Evolutionary conservation across 2,329 filamentous ascomycete genomes (phyloP), one percentile per base, ranked within the genome.

Genomic region (Fusarium fracticaudum): DNA sequence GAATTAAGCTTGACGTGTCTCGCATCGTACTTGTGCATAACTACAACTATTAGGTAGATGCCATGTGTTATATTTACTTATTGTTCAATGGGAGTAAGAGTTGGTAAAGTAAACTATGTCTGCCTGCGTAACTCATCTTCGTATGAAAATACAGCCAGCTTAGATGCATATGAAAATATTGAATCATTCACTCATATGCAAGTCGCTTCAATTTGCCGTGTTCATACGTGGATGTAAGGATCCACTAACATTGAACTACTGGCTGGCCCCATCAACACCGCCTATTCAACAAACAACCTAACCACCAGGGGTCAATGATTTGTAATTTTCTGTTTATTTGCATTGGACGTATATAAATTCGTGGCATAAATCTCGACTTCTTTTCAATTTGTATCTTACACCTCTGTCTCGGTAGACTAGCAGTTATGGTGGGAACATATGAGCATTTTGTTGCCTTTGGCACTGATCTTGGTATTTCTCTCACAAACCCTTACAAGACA

Each of bases 381-480:
- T 59, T 45, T 50, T 15, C 33, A 29, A 20, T n/a, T 40, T 55
- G 6, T 35, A 54, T 55, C 31, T 37, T 43, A 51, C 55, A 43
- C 12, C 12, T 41, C 26, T 59, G 33, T 35, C 26, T 15, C 38
- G 22, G 29, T 33, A 37, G 38, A 53, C 43, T 26, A 47, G 47
- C 35, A 50, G 70, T 43, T 44, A 82, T 83, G 80, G 78, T 76
- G 6, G 67, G 71, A 31, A 67, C 64, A 10, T 77, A 79, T 63
- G 77, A 80, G 58, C 81, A 83, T 38, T 81, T 83, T 69, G 81
- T 87, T 54, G 81, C 82, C 67, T 88, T 87, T 67, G 84, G 84
- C 44, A 86, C 85, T 26, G 86, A 88, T 67, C 82, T 84, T 33
- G 82, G 87, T 87, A 81, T 64, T 81, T 76, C 31, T 43, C 61